Percentiles rank a stretch among this genome's conserved stretches.
Conservation (phyloP, 495 filamentous ascomycete species). For the Tuber calosporum region DNA sequence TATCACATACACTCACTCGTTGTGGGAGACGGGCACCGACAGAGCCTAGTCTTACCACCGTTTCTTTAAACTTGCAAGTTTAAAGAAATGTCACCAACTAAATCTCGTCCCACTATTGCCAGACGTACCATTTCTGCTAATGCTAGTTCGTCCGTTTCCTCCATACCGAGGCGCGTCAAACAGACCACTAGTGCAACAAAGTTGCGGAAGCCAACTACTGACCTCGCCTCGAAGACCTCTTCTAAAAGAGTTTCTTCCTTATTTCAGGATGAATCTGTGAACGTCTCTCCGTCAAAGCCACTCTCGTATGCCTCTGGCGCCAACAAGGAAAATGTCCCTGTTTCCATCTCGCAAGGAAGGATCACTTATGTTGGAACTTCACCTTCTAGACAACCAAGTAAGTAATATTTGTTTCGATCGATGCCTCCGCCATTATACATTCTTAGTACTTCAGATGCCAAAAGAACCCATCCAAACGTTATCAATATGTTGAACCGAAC, state of each 20-base stretch:
- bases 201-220: slow-evolving; percentile 13
- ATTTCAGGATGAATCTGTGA: slow-evolving; percentile 25
- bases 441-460: not conserved
- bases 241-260: slow-evolving; percentile 19
- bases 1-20: slow-evolving; percentile 3
- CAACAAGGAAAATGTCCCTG: slow-evolving; percentile 40
- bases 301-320: slow-evolving; percentile 34
- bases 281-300: slow-evolving; percentile 16
- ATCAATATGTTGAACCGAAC: not conserved
- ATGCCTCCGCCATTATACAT: not conserved
- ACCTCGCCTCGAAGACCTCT: slow-evolving; percentile 18
- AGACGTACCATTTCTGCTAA: slow-evolving; percentile 14
- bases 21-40: slow-evolving; percentile 2
- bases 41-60: slow-evolving; percentile 4
- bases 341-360: slow-evolving; percentile 6
- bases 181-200: slow-evolving; percentile 12
- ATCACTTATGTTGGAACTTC: slow-evolving; percentile 1
- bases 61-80: slow-evolving; percentile 1
- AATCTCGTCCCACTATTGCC: slow-evolving; percentile 18
- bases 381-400: slow-evolving; percentile 20
- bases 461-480: not conserved
- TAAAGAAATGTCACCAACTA: slow-evolving; percentile 38
- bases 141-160: slow-evolving; percentile 24
- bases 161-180: slow-evolving; percentile 37
- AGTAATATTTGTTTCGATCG: slow-evolving; percentile 14